Percentiles rank a stretch among this genome's conserved stretches.
These are phyloP conservation scores for Aristolochia californica DNA, from an alignment of 164 flowering plant genomes.

Conservation along the genomic window DNA sequence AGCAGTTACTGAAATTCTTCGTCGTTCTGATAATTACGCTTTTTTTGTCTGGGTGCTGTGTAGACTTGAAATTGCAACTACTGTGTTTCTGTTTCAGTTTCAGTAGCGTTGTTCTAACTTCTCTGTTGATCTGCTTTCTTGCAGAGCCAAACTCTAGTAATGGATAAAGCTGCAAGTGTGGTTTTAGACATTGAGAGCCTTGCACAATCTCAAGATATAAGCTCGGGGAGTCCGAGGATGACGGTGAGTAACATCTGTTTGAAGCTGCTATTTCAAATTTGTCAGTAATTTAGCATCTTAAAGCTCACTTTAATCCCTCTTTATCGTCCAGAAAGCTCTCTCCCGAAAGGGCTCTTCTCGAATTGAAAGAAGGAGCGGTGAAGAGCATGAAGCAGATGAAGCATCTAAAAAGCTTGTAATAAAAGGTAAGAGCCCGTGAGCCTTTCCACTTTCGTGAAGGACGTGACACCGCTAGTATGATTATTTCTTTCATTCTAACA, in stretches of 20 bases:
- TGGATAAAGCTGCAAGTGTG: constrained; percentile 19
- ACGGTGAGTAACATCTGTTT: constrained; percentile 9
- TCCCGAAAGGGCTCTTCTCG: constrained; percentile 26
- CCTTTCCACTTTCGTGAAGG: no score
- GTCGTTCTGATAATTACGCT: no score
- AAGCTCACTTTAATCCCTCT: background rate
- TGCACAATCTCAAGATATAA: constrained; percentile 14
- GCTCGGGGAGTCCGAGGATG: constrained; percentile 26
- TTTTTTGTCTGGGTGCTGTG: no score
- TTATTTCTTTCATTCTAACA: no score
- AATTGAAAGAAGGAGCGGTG: constrained; percentile 16
- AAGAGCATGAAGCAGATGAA: constrained; percentile 22
- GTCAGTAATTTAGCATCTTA: background rate
- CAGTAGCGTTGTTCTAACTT: no score
- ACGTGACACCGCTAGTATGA: no score
- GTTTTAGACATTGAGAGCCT: constrained; percentile 25
- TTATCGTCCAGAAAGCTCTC: constrained; percentile 16
- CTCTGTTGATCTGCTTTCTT: background rate
- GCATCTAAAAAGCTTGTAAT: constrained; percentile 15
- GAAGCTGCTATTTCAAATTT: background rate
- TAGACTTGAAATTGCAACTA: no score
- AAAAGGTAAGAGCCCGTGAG: constrained; percentile 11
- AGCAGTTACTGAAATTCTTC: no score
- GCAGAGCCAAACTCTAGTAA: constrained; percentile 9
- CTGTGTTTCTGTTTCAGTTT: no score